Conservation (phyloP, 1,284 basidiomycete species). For the Chondrostereum purpureum region DNA sequence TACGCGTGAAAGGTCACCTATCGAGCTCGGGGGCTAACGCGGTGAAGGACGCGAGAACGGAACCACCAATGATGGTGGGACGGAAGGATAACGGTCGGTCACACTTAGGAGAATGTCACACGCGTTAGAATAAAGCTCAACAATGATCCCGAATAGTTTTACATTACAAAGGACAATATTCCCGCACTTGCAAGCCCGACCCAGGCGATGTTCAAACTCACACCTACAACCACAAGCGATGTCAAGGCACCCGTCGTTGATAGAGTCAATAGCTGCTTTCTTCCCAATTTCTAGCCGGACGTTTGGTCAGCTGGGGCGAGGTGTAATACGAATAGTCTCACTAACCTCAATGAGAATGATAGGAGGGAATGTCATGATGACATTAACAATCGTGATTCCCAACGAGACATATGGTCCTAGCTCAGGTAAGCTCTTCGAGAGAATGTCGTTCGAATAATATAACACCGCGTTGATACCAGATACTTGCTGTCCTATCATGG, state of each 20-base stretch:
- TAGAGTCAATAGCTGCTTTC: conserved; percentile 49
- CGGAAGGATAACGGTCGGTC: too few species aligned
- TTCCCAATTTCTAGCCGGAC: conserved; percentile 66
- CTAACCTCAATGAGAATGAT: conserved; percentile 81
- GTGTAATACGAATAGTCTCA: conserved; percentile 12
- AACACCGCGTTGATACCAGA: conserved; percentile 69
- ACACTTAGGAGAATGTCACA: too few species aligned
- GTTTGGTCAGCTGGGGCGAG: too few species aligned
- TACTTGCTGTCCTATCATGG: conserved; percentile 75
- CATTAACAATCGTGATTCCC: conserved; percentile 78
- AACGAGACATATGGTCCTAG: conserved; percentile 74
- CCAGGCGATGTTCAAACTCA: conserved; percentile 61
- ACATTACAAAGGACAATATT: conserved; percentile 83
- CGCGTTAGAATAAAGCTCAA: too few species aligned
- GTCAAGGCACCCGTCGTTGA: conserved; percentile 58
- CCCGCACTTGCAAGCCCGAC: conserved; percentile 65
- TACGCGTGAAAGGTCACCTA: too few species aligned
- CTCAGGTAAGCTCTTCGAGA: conserved; percentile 71
- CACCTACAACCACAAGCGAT: conserved; percentile 65
- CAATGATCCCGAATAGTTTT: too few species aligned
- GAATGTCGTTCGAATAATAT: conserved; percentile 86
- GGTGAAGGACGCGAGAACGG: too few species aligned
- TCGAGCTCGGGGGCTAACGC: too few species aligned
- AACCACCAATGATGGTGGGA: too few species aligned
- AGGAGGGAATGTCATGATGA: conserved; percentile 55